Evolutionary conservation across 495 filamentous ascomycete genomes (phyloP).

Genomic region (Talaromyces proteolyticus): DNA sequence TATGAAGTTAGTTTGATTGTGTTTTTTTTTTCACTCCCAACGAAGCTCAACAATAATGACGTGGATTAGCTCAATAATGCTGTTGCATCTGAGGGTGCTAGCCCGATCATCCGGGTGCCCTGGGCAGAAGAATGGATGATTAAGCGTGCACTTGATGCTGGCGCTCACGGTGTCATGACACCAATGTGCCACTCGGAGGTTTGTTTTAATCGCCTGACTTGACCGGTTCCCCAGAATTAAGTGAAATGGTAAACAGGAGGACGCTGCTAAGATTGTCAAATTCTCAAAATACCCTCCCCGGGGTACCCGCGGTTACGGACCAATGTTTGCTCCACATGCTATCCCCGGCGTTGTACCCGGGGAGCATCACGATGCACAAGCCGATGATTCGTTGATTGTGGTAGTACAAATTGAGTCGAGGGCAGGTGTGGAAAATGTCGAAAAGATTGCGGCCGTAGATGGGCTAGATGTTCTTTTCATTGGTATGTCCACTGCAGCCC

Average conservation of each 20-base stretch:
- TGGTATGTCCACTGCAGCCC: constrained; percentile 11
- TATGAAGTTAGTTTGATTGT: constrained; percentile 19
- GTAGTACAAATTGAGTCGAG: constrained; percentile 44
- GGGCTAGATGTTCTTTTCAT: constrained; percentile 40
- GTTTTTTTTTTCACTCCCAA: not conserved
- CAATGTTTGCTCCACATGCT: constrained; percentile 46
- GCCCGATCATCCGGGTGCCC: constrained; percentile 62
- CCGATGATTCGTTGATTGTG: constrained; percentile 28
- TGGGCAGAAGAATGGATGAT: constrained; percentile 66
- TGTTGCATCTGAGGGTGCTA: constrained; percentile 58
- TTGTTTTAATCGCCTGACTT: not conserved
- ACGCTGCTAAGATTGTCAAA: constrained; percentile 53
- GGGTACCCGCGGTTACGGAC: constrained; percentile 60
- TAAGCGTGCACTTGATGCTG: constrained; percentile 66
- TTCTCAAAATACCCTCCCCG: constrained; percentile 62
- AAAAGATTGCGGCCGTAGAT: constrained; percentile 40
- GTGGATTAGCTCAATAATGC: constrained; percentile 31
- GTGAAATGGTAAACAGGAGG: constrained; percentile 22
- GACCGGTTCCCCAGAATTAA: not conserved
- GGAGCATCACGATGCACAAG: constrained; percentile 26
- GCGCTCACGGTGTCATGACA: constrained; percentile 57
- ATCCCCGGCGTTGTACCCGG: constrained; percentile 34
- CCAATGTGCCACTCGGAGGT: constrained; percentile 33
- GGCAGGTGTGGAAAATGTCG: constrained; percentile 39
- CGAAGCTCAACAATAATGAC: not conserved